phyloP scores from a whole-genome alignment of 371 early-diverging fungal species.

The Mucor mucedo region DNA sequence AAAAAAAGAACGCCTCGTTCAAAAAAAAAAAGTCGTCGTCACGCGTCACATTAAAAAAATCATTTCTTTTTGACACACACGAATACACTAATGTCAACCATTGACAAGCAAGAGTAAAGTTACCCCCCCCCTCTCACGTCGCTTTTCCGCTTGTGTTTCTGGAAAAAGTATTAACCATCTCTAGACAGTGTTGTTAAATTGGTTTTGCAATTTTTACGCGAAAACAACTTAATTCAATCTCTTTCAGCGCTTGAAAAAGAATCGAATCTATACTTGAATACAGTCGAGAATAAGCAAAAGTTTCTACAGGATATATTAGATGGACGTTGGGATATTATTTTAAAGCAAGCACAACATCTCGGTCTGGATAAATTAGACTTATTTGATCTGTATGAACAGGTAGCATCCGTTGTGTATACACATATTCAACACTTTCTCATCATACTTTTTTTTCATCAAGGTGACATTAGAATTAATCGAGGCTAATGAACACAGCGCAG shows the following conservation, averaged over 20 bases:
- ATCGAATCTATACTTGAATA: conserved; percentile 75
- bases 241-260: conserved; percentile 83
- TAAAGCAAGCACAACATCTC: conserved; percentile 72
- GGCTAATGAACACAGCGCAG: conserved; percentile 80
- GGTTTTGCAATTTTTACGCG: conserved; percentile 90
- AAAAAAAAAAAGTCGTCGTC: not conserved
- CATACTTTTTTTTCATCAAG: conserved; percentile 36
- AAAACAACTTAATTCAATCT: conserved; percentile 80
- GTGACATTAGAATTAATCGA: conserved; percentile 88
- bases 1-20: not conserved
- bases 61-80: conserved; percentile 2
- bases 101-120: conserved; percentile 71
- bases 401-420: conserved; percentile 21
- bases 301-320: conserved; percentile 76
- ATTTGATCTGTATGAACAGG: conserved; percentile 91
- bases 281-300: conserved; percentile 75
- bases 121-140: not conserved
- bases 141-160: not conserved
- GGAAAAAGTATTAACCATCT: too few species aligned
- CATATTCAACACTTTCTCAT: too few species aligned
- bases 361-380: conserved; percentile 70
- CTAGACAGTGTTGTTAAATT: conserved; percentile 76
- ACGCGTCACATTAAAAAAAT: not conserved
- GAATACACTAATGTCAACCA: conserved; percentile 30
- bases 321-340: conserved; percentile 89